These are phyloP conservation scores for Starmerella lactis-condensi DNA, from an alignment of 805 yeast species.

Conservation along the genomic window DNA sequence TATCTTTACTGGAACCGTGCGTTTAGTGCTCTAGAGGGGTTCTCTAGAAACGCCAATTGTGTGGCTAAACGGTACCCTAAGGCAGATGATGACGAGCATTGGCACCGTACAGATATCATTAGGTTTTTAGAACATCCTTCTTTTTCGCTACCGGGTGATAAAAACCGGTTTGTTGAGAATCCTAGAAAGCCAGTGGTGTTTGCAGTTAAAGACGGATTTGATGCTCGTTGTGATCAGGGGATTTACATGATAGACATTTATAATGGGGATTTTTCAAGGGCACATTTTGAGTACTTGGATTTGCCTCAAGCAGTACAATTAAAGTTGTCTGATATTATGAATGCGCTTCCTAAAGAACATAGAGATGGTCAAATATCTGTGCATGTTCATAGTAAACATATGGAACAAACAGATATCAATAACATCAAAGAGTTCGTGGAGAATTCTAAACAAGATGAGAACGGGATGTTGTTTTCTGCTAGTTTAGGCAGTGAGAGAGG, in stretches of 20 bases:
- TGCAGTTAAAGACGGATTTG: constrained; percentile 31
- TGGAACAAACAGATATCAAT: constrained; percentile 35
- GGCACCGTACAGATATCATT: constrained; percentile 69
- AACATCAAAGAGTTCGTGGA: constrained; percentile 27
- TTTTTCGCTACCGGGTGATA: constrained; percentile 41
- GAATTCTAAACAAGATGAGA: constrained; percentile 2
- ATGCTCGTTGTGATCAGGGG: constrained; percentile 42
- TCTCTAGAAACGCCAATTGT: constrained; percentile 19
- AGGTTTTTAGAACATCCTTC: constrained; percentile 69
- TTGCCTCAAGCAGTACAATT: constrained; percentile 35
- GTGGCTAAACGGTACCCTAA: constrained; percentile 25
- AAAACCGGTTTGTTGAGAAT: constrained; percentile 15
- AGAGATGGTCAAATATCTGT: constrained; percentile 25
- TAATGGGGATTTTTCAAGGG: constrained; percentile 36
- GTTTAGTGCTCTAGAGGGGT: constrained; percentile 57
- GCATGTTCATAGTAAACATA: constrained; percentile 16
- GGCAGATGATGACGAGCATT: constrained; percentile 54
- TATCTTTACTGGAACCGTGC: constrained; percentile 66
- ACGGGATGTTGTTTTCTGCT: constrained; percentile 5
- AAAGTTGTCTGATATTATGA: constrained; percentile 30
- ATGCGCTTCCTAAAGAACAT: constrained; percentile 22
- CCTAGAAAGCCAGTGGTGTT: constrained; percentile 27
- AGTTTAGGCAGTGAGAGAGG: constrained; percentile 15
- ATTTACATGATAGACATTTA: constrained; percentile 58
- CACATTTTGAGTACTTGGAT: constrained; percentile 46